These are phyloP conservation scores for Albophoma yamanashiensis DNA, from an alignment of 2,329 filamentous ascomycete genomes.

Conservation along the genomic window DNA sequence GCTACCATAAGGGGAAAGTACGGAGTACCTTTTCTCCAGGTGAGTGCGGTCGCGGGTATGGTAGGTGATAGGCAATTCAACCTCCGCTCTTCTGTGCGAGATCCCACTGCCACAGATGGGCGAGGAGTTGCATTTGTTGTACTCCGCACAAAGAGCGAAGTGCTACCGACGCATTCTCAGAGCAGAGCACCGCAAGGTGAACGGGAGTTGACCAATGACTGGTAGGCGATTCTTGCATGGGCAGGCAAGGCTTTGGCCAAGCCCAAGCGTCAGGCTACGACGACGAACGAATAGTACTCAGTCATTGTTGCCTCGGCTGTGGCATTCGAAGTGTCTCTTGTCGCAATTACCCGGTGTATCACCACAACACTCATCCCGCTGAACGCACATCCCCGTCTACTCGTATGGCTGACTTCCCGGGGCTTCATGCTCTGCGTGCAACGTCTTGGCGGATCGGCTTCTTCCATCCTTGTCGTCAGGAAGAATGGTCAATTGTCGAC, in stretches of 20 bases:
- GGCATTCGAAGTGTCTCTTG: background rate
- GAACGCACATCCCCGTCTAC: too few relatives aligned
- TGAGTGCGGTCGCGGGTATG: background rate
- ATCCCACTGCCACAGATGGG: background rate
- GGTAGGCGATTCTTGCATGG: background rate
- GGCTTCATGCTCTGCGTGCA: background rate
- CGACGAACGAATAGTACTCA: too few relatives aligned
- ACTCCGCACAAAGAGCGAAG: background rate
- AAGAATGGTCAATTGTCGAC: background rate
- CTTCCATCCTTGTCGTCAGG: too few relatives aligned
- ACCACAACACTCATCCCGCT: too few relatives aligned
- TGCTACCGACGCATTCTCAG: background rate
- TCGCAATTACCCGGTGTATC: background rate
- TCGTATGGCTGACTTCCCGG: too few relatives aligned
- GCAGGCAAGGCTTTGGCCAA: background rate
- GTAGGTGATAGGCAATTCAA: background rate
- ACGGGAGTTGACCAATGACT: background rate
- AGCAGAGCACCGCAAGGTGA: background rate
- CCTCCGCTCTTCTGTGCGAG: background rate
- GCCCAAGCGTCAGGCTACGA: background rate
- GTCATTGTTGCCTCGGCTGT: background rate
- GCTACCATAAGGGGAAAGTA: too few relatives aligned
- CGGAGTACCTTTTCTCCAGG: background rate
- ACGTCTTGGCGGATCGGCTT: too few relatives aligned
- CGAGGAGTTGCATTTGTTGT: background rate